Evolutionary conservation across 129 eudicot species (phyloP).

Genomic region (Saussurea involucrata): DNA sequence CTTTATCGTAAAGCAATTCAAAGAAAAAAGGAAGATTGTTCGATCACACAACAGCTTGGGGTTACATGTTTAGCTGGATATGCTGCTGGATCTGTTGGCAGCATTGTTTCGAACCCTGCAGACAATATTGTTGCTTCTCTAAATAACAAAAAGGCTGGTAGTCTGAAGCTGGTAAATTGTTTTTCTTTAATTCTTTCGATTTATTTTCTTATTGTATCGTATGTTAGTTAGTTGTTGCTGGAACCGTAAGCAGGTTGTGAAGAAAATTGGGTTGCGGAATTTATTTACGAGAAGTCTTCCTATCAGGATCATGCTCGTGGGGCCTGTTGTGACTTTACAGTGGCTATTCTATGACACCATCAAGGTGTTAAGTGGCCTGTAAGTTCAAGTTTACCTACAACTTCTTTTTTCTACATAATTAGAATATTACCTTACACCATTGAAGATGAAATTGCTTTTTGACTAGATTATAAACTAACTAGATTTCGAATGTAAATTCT

Average conservation of each 20-base stretch:
- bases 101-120: conserved; percentile 60
- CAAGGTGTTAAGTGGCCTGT: conserved; percentile 58
- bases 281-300: conserved; percentile 53
- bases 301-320: conserved; percentile 54
- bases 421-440: background rate
- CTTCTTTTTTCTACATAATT: too few relatives aligned
- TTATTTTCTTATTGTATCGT: background rate
- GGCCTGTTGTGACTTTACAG: conserved; percentile 60
- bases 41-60: conserved; percentile 46
- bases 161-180: conserved; percentile 31
- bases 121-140: conserved; percentile 53
- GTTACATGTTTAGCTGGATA: conserved; percentile 63
- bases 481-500: conserved; percentile 4
- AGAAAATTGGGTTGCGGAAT: conserved; percentile 44
- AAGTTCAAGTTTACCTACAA: conserved; percentile 25
- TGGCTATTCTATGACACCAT: conserved; percentile 57
- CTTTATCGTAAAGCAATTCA: conserved; percentile 36
- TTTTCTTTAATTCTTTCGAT: background rate
- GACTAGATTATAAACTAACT: background rate
- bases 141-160: conserved; percentile 39
- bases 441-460: background rate
- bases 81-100: conserved; percentile 56
- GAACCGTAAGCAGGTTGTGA: conserved; percentile 42
- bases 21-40: conserved; percentile 49
- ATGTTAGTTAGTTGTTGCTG: background rate